Percentiles rank a stretch among this genome's conserved stretches.
Conservation (phyloP, 371 early-diverging fungal genomes). For the Mortierella sp. region DNA sequence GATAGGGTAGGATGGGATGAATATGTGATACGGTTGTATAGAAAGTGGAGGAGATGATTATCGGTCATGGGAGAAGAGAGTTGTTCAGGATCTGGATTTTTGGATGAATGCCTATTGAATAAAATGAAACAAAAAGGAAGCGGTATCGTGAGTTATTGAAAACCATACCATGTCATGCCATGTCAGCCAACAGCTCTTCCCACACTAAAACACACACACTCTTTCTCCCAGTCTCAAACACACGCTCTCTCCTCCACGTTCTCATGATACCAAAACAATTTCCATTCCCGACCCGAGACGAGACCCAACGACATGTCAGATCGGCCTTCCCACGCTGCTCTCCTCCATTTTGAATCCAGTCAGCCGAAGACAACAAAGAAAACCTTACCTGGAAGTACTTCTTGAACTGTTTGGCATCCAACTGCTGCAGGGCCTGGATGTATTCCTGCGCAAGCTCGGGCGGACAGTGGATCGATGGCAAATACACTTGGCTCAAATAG, state of each 20-base stretch:
- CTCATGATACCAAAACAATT: not conserved
- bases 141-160: not conserved
- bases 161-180: not conserved
- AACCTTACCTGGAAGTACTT: conserved; percentile 79
- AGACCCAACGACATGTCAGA: not conserved
- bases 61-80: not conserved
- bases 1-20: not conserved
- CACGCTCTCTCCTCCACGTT: not conserved
- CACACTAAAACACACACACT: not conserved
- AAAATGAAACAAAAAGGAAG: not conserved
- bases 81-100: conserved; percentile 37
- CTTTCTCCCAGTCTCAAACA: not conserved
- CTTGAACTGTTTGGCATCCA: conserved; percentile 75
- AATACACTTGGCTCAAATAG: conserved; percentile 72
- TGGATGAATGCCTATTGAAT: conserved; percentile 61
- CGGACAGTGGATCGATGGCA: conserved; percentile 81
- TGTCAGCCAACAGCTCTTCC: not conserved
- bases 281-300: conserved; percentile 6
- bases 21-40: not conserved
- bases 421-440: conserved; percentile 75
- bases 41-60: not conserved
- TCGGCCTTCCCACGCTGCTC: not conserved
- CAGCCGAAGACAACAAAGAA: not conserved
- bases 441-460: conserved; percentile 73
- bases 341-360: not conserved